A percentile compares a stretch with the other conserved stretches of the same genome.
phyloP scores from a whole-genome alignment of 164 flowering plant genomes.

The Liquidambar formosana region DNA sequence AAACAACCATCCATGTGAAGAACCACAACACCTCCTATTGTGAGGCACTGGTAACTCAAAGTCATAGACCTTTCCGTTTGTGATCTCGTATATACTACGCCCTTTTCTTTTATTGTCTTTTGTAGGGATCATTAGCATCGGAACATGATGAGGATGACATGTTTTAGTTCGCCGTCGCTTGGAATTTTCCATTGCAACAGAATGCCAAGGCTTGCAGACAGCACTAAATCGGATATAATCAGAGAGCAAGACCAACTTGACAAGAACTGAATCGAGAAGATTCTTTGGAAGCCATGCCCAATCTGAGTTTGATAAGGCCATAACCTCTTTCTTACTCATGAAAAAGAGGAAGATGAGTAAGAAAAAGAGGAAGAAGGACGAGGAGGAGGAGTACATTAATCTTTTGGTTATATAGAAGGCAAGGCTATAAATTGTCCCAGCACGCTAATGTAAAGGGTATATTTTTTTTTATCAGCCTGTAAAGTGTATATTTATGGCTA shows the following conservation, averaged over 20 bases:
- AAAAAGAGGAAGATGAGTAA: too few relatives aligned
- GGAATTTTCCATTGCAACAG: not conserved
- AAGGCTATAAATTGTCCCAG: too few relatives aligned
- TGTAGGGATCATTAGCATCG: conserved; percentile 1
- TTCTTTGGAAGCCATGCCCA: not conserved
- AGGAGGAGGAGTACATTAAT: too few relatives aligned
- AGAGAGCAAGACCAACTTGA: not conserved
- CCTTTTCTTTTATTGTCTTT: not conserved
- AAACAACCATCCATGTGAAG: conserved; percentile 1
- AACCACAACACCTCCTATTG: conserved; percentile 3
- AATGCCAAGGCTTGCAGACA: conserved; percentile 4
- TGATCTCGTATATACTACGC: not conserved
- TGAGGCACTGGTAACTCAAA: not conserved
- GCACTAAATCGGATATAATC: not conserved
- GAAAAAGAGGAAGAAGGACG: too few relatives aligned
- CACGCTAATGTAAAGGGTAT: too few relatives aligned
- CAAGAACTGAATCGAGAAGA: not conserved
- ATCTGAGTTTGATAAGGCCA: not conserved
- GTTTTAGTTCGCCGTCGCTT: too few relatives aligned
- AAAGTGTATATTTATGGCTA: too few relatives aligned
- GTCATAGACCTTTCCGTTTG: not conserved
- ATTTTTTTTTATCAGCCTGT: too few relatives aligned
- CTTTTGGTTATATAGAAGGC: too few relatives aligned
- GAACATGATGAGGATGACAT: not conserved
- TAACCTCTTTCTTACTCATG: too few relatives aligned